Evolutionary conservation across 148 eudicot species (phyloP), one percentile per base, ranked within the genome.

Genomic region (Chenopodium berlandieri): DNA sequence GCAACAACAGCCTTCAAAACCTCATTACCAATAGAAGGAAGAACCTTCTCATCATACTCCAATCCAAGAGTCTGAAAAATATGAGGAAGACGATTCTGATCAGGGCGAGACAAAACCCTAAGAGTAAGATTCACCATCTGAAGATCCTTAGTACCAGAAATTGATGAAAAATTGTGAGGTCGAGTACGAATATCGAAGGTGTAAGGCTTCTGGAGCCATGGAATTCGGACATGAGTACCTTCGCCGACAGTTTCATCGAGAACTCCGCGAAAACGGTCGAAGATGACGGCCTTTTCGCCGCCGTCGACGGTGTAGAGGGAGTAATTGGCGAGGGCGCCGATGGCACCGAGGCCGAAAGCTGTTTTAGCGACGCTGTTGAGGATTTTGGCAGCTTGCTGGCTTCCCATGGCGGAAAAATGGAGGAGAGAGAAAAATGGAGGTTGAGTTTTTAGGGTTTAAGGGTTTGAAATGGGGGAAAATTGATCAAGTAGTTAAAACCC

Each of bases 101-200:
- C 94, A 8, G 99, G 99, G 22, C 97, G 89, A 12, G 93, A 89
- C 16, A 95, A 82, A 23, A 95, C 92, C 34, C 98, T 85, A 10
- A 95, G 94, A 1, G 97, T 93, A 6, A 95, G 90, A 78, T 93
- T 92, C 13, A 95, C 98, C 98, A 95, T 95, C 78, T 95, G 98
- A 69, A 95, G 94, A 71, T 95, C 98, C 81, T 95, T 95, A 0
- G 98, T 95, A 31, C 98, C 98, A 65, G 93, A 93, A 20, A 89
- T 20, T 46, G 98, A 95, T 40, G 93, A 84, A 85, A 95, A 93
- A 11, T 90, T 86, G 79, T 95, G 98, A 30, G 97, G 97, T 0
- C 96, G 80, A 2, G 97, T 95, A 10, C 98, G 92, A 85, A 95
- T 93, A 75, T 93, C 97, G 81, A 93, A 95, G 87, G 92, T 86